Percentiles rank a stretch among this genome's conserved stretches.
Conservation (phyloP, 2,329 filamentous ascomycete species). For the Ploettnerulaceae sp. region DNA sequence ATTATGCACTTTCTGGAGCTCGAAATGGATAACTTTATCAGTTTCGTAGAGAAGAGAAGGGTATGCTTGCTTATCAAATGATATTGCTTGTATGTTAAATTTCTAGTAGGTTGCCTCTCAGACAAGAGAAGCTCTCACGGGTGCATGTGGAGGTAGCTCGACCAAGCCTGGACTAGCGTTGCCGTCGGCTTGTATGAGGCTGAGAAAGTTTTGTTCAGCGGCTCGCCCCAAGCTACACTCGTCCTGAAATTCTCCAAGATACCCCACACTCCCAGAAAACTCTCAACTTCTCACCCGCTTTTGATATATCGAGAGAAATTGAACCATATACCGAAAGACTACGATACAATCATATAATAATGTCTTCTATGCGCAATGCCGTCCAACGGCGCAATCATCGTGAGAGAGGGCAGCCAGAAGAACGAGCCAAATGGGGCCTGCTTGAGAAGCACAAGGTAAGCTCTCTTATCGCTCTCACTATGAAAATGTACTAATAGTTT, state of each 20-base stretch:
- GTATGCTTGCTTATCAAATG: too few species aligned
- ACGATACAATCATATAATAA: slow-evolving; percentile 24
- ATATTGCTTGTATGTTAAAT: too few species aligned
- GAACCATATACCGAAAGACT: not conserved
- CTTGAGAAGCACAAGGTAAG: slow-evolving; percentile 89
- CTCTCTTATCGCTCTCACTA: slow-evolving; percentile 4
- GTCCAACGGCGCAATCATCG: slow-evolving; percentile 80
- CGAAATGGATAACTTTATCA: slow-evolving; percentile 1
- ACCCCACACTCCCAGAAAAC: slow-evolving; percentile 1
- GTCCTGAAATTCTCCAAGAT: slow-evolving; percentile 4
- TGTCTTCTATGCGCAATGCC: slow-evolving; percentile 58
- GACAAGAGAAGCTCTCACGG: not conserved
- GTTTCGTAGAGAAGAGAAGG: too few species aligned
- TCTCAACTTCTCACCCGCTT: not conserved
- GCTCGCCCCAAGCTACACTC: not conserved
- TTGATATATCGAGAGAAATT: not conserved
- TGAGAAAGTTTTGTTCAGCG: slow-evolving; percentile 6
- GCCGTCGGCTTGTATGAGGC: slow-evolving; percentile 2
- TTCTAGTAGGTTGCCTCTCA: too few species aligned
- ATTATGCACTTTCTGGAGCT: not conserved
- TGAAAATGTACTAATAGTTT: slow-evolving; percentile 3
- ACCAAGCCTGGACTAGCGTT: not conserved
- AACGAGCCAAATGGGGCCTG: slow-evolving; percentile 81
- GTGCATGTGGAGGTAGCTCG: not conserved
- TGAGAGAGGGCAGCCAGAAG: slow-evolving; percentile 81